Conservation (phyloP, 75 land plant genomes). For the Chamaecyparis obtusa region DNA sequence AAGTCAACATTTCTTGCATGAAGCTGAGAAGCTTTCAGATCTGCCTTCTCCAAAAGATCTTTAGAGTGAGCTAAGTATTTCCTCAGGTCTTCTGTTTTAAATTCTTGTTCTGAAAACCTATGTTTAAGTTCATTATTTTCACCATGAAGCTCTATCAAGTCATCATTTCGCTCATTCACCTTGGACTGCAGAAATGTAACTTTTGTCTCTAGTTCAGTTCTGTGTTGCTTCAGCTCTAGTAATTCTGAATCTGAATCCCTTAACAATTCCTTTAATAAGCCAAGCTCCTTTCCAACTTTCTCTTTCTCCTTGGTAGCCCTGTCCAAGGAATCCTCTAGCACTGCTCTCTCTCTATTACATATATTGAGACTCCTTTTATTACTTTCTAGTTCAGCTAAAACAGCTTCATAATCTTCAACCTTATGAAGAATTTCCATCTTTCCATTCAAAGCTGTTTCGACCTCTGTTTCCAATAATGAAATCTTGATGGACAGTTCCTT, state of each 20-base stretch:
- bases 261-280: constrained; percentile 17
- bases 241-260: constrained; percentile 26
- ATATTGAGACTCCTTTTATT: constrained; percentile 2
- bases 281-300: constrained; percentile 23
- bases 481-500: constrained; percentile 14
- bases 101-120: constrained; percentile 53
- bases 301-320: constrained; percentile 11
- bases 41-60: constrained; percentile 65
- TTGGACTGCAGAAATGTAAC: constrained; percentile 23
- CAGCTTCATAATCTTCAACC: constrained; percentile 6
- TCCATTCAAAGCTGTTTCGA: constrained; percentile 19
- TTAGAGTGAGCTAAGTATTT: constrained; percentile 48
- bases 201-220: constrained; percentile 36
- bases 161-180: constrained; percentile 31
- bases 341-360: not conserved
- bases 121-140: constrained; percentile 35
- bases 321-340: constrained; percentile 6
- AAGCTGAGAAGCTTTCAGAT: constrained; percentile 32
- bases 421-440: constrained; percentile 11
- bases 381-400: constrained; percentile 19
- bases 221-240: constrained; percentile 17
- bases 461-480: constrained; percentile 24
- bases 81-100: constrained; percentile 64
- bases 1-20: constrained; percentile 31
- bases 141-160: constrained; percentile 23